phyloP scores from a whole-genome alignment of 371 early-diverging fungal genomes.

The Syncephalastrum racemosum region DNA sequence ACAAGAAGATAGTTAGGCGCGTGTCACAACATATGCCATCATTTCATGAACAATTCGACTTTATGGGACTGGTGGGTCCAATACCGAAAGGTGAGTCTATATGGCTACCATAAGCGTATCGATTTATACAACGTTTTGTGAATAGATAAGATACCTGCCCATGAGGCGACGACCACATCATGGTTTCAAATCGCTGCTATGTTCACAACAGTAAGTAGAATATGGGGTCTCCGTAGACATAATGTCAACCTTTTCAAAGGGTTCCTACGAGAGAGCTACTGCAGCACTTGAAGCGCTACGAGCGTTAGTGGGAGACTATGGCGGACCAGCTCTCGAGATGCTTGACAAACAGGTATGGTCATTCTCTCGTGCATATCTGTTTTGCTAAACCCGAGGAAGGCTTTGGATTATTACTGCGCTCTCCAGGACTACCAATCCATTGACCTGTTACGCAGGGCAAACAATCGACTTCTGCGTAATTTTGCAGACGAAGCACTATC shows the following conservation, averaged over 20 bases:
- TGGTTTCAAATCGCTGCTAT: slow-evolving; percentile 41
- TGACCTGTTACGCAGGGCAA: slow-evolving; percentile 7
- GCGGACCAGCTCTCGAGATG: slow-evolving; percentile 31
- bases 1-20: slow-evolving; percentile 24
- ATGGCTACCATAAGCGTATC: no score
- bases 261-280: slow-evolving; percentile 34
- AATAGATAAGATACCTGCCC: background rate
- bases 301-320: slow-evolving; percentile 12
- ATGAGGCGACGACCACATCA: slow-evolving; percentile 1
- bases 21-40: slow-evolving; percentile 11
- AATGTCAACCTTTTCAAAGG: slow-evolving; percentile 15
- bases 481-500: no score
- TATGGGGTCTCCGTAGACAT: background rate
- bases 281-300: slow-evolving; percentile 18
- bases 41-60: slow-evolving; percentile 26
- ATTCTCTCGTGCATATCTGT: background rate
- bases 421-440: slow-evolving; percentile 35
- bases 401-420: slow-evolving; percentile 29
- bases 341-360: slow-evolving; percentile 28
- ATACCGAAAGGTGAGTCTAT: slow-evolving; percentile 5
- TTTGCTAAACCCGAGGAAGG: slow-evolving; percentile 3
- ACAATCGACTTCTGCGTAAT: background rate
- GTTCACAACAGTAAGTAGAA: slow-evolving; percentile 32
- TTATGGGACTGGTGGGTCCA: slow-evolving; percentile 33
- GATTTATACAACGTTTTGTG: background rate